Evolutionary conservation across 1,139 yeast species (phyloP).

Genomic region (Lodderomyces pseudojiufengensis): DNA sequence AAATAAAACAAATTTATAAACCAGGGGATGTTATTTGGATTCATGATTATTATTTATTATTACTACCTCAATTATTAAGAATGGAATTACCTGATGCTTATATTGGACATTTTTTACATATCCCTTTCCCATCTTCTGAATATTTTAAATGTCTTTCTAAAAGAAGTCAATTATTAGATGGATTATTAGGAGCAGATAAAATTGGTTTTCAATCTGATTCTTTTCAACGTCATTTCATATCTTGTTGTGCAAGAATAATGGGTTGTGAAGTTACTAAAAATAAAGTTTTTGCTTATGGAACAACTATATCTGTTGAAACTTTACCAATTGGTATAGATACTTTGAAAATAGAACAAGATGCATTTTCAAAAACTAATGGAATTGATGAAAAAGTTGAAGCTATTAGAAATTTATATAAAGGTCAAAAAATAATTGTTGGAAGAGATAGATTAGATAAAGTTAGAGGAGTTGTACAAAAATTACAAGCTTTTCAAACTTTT

Average conservation of each 20-base stretch:
- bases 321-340: slow-evolving; percentile 87
- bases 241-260: slow-evolving; percentile 79
- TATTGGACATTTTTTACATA: slow-evolving; percentile 89
- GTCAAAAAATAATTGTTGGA: slow-evolving; percentile 75
- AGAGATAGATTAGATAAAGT: slow-evolving; percentile 79
- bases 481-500: slow-evolving; percentile 79
- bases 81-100: slow-evolving; percentile 73
- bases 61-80: slow-evolving; percentile 84
- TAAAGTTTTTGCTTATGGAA: slow-evolving; percentile 71
- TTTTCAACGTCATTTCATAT: slow-evolving; percentile 84
- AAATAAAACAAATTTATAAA: slow-evolving; percentile 64
- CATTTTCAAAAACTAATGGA: slow-evolving; percentile 30
- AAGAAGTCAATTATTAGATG: slow-evolving; percentile 69
- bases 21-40: slow-evolving; percentile 96
- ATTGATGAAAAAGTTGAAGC: slow-evolving; percentile 41
- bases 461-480: slow-evolving; percentile 77
- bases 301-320: slow-evolving; percentile 66
- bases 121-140: slow-evolving; percentile 94
- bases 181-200: slow-evolving; percentile 84
- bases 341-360: slow-evolving; percentile 55
- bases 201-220: slow-evolving; percentile 84
- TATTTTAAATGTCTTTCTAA: slow-evolving; percentile 93
- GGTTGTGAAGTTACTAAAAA: slow-evolving; percentile 64
- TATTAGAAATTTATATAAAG: slow-evolving; percentile 65
- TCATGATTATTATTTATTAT: slow-evolving; percentile 87